Evolutionary conservation across 768 basidiomycete genomes (phyloP).

Genomic region (Leccinum variicolor): DNA sequence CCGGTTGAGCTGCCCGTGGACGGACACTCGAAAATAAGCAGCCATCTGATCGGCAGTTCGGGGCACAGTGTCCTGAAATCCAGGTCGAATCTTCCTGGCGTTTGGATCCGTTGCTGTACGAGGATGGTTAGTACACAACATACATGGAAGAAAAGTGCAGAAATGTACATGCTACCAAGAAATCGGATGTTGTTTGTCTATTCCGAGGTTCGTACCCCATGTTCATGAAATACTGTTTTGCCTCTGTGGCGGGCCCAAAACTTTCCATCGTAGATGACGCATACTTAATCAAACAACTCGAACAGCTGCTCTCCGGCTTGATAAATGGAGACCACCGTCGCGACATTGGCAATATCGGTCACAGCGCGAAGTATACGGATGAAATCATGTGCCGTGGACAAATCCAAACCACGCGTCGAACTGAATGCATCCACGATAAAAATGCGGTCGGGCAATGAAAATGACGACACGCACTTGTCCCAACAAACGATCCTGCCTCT

Average conservation of each 20-base stretch:
- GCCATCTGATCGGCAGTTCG: conserved; percentile 59
- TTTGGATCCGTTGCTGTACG: conserved; percentile 52
- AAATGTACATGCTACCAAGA: conserved; percentile 43
- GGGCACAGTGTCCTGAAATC: conserved; percentile 40
- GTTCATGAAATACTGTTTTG: neutral
- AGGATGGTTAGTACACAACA: neutral
- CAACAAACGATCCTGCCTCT: conserved; percentile 63
- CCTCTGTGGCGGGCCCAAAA: conserved; percentile 2
- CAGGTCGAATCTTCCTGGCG: conserved; percentile 48
- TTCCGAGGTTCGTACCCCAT: conserved; percentile 46
- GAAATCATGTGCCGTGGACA: conserved; percentile 72
- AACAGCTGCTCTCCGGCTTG: conserved; percentile 75
- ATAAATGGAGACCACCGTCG: conserved; percentile 81
- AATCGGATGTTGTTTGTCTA: conserved; percentile 60
- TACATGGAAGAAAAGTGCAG: conserved; percentile 25
- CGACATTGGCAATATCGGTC: conserved; percentile 50
- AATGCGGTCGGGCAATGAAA: neutral
- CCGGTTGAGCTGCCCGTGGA: conserved; percentile 39
- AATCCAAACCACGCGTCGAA: conserved; percentile 61
- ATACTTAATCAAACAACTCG: conserved; percentile 54
- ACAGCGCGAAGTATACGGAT: conserved; percentile 60
- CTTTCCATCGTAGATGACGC: conserved; percentile 7
- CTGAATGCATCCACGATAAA: conserved; percentile 32
- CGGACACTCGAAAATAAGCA: conserved; percentile 40
- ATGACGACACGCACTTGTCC: conserved; percentile 58